Evolutionary conservation across 805 yeast genomes (phyloP), one percentile per base, ranked within the genome.

Genomic region (Barnettozyma pratensis): DNA sequence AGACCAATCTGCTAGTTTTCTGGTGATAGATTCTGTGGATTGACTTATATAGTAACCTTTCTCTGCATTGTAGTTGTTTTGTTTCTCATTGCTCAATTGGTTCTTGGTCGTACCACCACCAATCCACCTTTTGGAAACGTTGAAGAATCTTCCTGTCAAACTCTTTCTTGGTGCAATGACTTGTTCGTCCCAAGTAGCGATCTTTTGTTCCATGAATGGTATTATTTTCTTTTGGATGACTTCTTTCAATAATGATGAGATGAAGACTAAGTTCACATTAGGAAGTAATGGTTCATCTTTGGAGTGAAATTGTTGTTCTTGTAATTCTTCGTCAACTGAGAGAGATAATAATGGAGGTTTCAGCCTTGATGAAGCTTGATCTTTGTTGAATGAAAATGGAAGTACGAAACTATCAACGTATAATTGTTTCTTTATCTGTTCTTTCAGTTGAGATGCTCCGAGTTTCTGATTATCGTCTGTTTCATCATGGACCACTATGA

Each of bases 1-100:
- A 6, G 90, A 81, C 88, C 96, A 88, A 64, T 94, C 99, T 0
- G 96, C 98, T 29, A 92, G 70, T 60, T 86, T 85, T 44, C 98
- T 72, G 29, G 90, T 73, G 39, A 79, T 73, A 61, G 87, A 85
- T 57, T 89, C 97, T 1, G 83, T 75, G 0, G 89, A 72, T 3
- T 77, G 71, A 9, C 80, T 77, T 39, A 77, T 67, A 60, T 89
- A 90, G 55, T 72, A 79, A 26, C 82, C 84, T 39, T 73, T 79
- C 4, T 67, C 69, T 5, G 69, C 54, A 59, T 77, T 78, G 65
- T 75, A 87, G 44, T 67, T 62, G 32, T 70, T 54, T 6, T 62
- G 54, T 10, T 55, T 50, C 31, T 57, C 59, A 29, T 45, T 42
- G 34, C 54, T 59, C 3, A 58, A 41, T 36, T 58, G 61, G 31